These are phyloP conservation scores for Colletotrichum sp. DNA, from an alignment of 2,329 filamentous ascomycete species.

Conservation along the genomic window DNA sequence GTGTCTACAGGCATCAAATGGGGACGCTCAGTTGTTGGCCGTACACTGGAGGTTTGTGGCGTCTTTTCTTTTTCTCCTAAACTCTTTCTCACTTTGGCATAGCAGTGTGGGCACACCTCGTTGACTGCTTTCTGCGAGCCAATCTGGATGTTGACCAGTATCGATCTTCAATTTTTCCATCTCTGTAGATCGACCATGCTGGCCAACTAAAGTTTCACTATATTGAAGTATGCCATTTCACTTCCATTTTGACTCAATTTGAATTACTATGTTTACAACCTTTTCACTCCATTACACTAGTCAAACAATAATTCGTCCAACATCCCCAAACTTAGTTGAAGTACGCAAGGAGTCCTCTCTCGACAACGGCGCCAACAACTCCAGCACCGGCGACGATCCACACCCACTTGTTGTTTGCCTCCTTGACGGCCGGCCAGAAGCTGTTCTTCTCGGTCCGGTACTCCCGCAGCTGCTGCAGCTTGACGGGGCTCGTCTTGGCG, in stretches of 20 bases:
- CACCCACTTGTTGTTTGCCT: constrained; percentile 60
- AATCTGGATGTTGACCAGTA: no score
- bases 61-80: neutral
- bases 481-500: constrained; percentile 50
- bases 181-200: rapidly evolving
- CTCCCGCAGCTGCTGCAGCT: constrained; percentile 56
- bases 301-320: neutral
- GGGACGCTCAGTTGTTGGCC: neutral
- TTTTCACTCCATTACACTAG: neutral
- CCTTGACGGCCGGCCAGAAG: constrained; percentile 59
- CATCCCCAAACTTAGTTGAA: neutral
- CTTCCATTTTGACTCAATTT: neutral
- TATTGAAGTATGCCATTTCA: neutral
- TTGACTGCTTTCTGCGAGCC: neutral
- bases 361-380: constrained; percentile 50
- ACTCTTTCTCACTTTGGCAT: neutral
- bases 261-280: neutral
- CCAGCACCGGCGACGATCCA: constrained; percentile 58
- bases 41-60: rapidly evolving
- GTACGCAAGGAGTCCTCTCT: constrained; percentile 29
- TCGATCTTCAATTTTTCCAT: rapidly evolving
- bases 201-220: neutral
- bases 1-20: neutral
- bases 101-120: neutral
- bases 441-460: constrained; percentile 62